Conservation (phyloP, 129 eudicot genomes). For the Erigeron canadensis region DNA sequence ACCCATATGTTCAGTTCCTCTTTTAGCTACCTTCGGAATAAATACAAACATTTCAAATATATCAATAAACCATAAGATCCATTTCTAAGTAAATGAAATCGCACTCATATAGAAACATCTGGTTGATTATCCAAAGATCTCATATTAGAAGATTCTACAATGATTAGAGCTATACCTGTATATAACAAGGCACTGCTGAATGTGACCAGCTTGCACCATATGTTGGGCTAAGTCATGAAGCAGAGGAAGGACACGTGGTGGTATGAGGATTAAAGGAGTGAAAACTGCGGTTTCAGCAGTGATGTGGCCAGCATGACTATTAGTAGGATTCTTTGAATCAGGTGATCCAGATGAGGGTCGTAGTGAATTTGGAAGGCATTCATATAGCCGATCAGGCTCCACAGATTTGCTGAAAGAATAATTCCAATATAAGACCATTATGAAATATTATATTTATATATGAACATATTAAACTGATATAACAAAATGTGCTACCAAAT, state of each 20-base stretch:
- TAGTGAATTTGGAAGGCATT: constrained; percentile 92
- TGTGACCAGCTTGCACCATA: constrained; percentile 92
- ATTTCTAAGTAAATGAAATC: neutral
- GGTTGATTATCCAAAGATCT: too few species aligned
- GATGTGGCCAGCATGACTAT: constrained; percentile 55
- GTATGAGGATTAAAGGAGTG: constrained; percentile 85
- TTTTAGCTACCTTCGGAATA: neutral
- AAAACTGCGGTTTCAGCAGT: constrained; percentile 68
- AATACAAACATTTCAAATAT: neutral
- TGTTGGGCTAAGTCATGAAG: constrained; percentile 91
- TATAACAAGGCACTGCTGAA: constrained; percentile 67
- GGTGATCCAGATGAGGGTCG: constrained; percentile 90
- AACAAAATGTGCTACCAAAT: neutral
- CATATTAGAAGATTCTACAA: too few species aligned
- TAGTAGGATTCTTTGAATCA: constrained; percentile 62
- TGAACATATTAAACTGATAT: neutral
- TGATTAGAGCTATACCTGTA: constrained; percentile 57
- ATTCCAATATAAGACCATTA: constrained; percentile 15
- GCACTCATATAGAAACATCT: too few species aligned
- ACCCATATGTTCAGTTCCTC: neutral
- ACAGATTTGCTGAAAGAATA: constrained; percentile 68
- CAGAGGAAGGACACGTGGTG: constrained; percentile 84
- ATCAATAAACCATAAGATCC: neutral
- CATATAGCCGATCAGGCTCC: constrained; percentile 93
- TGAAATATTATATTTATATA: neutral